Evolutionary conservation across 1,139 yeast genomes (phyloP), one percentile per base, ranked within the genome.

Genomic region (Yamadazyma epiphylla): DNA sequence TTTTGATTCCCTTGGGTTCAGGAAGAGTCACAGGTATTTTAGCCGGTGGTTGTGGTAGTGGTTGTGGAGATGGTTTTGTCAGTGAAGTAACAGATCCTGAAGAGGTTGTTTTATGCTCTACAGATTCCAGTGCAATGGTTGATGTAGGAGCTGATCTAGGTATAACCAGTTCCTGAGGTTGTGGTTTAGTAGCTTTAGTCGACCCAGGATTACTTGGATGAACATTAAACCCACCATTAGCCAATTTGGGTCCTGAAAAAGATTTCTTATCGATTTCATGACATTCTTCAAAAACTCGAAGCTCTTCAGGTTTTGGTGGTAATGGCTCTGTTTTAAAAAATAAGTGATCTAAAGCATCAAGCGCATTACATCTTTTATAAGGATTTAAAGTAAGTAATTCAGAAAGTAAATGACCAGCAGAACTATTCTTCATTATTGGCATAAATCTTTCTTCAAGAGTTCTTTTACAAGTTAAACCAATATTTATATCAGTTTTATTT

Each of bases 231-330:
- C 5, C 22, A 5, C 22, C n/a, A 20, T 20, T 5, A 10, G 6
- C 5, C 14, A 13, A 21, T 25, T 25, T 17, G 27, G 5, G 10
- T 19, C 48, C 44, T 43, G 75, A 77, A 46, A 71, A 80, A 42
- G 77, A 65, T 37, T 83, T 80, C 32, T 78, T 77, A 49, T 85
- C 95, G 24, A 87, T 76, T 53, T 91, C 97, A 53, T 91, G 97
- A 41, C 94, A 78, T 42, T 89, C 95, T 39, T 83, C 88, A 45
- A 82, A 84, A 27, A 58, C 58, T 0, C 94, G 91, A 28, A 85
- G 58, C n/a, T 74, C 74, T 10, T 57, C 48, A 0, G 77, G 74
- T 11, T 44, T 36, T 11, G 76, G 64, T 0, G 95, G 88, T 15
- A 67, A 43, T 0, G 96, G 96, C 1, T 69, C 77, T 3, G 60